phyloP scores from a whole-genome alignment of 225 moss, liverwort and hornwort genomes.

The Pseudoscleropodium purum region DNA sequence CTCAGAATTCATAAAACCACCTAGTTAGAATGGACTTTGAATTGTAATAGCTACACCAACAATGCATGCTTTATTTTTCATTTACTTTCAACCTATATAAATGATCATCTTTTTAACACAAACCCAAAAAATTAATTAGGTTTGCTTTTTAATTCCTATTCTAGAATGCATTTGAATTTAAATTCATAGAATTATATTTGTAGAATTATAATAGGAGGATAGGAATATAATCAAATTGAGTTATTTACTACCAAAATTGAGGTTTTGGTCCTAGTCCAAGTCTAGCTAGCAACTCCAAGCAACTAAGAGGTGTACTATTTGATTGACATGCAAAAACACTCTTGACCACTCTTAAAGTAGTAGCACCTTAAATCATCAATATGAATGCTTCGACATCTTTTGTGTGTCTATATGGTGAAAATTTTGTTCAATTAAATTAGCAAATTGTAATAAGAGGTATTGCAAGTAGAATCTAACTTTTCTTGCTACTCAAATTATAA shows the following conservation, averaged over 20 bases:
- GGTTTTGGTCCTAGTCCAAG: neutral
- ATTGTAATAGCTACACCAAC: neutral
- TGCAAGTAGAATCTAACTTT: neutral
- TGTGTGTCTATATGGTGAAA: neutral
- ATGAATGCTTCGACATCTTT: rapidly evolving
- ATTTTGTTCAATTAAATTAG: neutral
- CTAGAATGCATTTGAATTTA: neutral
- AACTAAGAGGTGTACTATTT: neutral
- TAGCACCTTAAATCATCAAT: neutral
- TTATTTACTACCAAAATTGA: neutral
- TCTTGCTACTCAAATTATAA: neutral
- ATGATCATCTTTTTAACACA: neutral
- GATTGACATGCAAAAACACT: neutral
- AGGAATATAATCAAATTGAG: neutral
- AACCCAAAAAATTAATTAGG: neutral
- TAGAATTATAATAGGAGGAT: neutral
- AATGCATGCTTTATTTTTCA: neutral
- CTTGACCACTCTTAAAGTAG: neutral
- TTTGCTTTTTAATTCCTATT: neutral
- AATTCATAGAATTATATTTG: neutral
- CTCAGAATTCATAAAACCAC: neutral
- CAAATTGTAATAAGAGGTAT: neutral
- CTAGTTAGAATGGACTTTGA: neutral
- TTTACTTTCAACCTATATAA: neutral
- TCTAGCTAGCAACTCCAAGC: neutral